Evolutionary conservation across 768 basidiomycete genomes (phyloP).

Genomic region (Hysterangium stoloniferum): DNA sequence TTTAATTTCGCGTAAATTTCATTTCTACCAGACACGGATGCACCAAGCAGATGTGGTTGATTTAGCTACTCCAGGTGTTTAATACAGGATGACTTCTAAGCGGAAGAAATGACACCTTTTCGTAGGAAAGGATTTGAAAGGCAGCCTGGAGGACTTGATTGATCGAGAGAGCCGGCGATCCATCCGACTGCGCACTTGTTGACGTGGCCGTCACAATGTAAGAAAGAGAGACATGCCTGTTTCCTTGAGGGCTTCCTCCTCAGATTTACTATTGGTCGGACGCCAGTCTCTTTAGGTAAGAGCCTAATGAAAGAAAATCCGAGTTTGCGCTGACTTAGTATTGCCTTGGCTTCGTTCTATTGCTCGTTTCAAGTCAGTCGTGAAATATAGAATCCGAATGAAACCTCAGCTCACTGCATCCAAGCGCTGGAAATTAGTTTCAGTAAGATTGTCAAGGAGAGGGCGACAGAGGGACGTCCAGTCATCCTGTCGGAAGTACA

Average conservation of each 20-base stretch:
- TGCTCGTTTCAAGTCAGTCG: neutral
- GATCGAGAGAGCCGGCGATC: constrained; percentile 49
- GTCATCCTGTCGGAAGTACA: constrained; percentile 93
- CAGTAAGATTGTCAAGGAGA: constrained; percentile 64
- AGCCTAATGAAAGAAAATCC: constrained; percentile 84
- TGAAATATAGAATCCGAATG: neutral
- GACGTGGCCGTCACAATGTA: constrained; percentile 12
- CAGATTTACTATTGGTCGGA: constrained; percentile 91
- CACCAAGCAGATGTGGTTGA: constrained; percentile 59
- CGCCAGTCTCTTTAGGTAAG: constrained; percentile 90
- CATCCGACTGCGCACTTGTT: constrained; percentile 11
- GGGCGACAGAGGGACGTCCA: constrained; percentile 84
- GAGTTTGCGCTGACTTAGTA: constrained; percentile 63
- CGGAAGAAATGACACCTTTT: constrained; percentile 49
- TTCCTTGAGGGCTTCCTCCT: constrained; percentile 39
- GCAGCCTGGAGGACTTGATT: constrained; percentile 81
- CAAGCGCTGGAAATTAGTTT: constrained; percentile 63
- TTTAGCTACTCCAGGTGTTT: constrained; percentile 38
- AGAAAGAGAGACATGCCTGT: constrained; percentile 20
- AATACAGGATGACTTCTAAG: neutral
- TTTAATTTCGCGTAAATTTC: constrained; percentile 76
- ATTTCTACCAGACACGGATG: constrained; percentile 75
- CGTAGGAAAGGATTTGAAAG: constrained; percentile 82
- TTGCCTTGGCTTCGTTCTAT: constrained; percentile 57
- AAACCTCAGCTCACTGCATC: constrained; percentile 49